Base-by-base conservation (phyloP, 768 basidiomycete species). In the Clavaria fumosa region DNA sequence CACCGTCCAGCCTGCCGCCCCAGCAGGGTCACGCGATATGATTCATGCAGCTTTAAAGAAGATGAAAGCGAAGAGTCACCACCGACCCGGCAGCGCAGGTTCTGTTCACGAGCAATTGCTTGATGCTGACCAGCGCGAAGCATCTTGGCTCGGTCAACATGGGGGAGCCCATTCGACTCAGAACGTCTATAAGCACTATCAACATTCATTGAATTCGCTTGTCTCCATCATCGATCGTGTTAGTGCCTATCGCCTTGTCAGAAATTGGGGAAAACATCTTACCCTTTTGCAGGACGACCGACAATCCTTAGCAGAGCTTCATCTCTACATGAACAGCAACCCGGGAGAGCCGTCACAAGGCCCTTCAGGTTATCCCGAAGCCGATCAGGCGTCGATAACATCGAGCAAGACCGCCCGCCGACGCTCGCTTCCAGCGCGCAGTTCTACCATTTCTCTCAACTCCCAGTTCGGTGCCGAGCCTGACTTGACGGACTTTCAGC, bases 141-240 rank as follows among this genome's bases (percentile, higher is more conserved):
- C n/a, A n/a, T n/a, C n/a, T n/a, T n/a, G n/a, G n/a, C n/a, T n/a
- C n/a, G n/a, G n/a, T n/a, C n/a, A n/a, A n/a, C n/a, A n/a, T n/a
- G n/a, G n/a, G n/a, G n/a, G n/a, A n/a, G n/a, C n/a, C n/a, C n/a
- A n/a, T n/a, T n/a, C n/a, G n/a, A n/a, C n/a, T 22, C 43, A 35
- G 38, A 42, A 47, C 17, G 66, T 78, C 34, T 88, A 85, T 55
- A 61, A 69, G 45, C 79, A 85, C 43, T 85, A 83, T 48, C 75
- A 82, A 40, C 72, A 80, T 43, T 88, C 84, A 19, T 56, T 88
- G 45, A 77, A 78, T 43, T 85, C 84, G n/a, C 59, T 88, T 40
- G 62, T 69, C 40, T 80, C 83, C 49, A 84, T 88, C 42, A 62
- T 88, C 23, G 80, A 85, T 51, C 62, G 78, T 47, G 83, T 86